Percentiles rank a stretch among this genome's conserved stretches.
These are phyloP conservation scores for Aphanomyces cochlioides DNA, from an alignment of 352 stramenopile genomes.

Conservation along the genomic window DNA sequence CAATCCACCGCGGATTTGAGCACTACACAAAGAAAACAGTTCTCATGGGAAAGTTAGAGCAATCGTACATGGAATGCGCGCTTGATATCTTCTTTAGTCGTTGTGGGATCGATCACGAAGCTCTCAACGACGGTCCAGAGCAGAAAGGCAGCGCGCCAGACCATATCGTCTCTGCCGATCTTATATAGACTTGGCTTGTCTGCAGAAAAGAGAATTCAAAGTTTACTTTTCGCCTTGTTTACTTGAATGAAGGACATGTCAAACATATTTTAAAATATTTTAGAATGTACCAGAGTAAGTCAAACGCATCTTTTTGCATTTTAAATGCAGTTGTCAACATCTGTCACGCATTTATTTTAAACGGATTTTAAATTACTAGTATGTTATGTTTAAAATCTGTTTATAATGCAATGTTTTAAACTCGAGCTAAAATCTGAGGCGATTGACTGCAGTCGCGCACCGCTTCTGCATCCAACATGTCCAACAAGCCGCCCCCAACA, in stretches of 20 bases:
- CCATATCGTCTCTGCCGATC: no score
- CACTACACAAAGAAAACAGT: background rate
- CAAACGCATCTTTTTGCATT: no score
- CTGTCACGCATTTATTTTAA: no score
- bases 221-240: no score
- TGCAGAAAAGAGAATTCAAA: no score
- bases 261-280: no score
- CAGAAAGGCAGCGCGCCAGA: background rate
- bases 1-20: conserved; percentile 48
- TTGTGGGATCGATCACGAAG: conserved; percentile 10
- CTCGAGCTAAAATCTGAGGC: background rate
- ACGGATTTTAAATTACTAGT: background rate
- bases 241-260: no score
- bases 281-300: no score
- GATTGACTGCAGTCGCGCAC: background rate
- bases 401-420: conserved; percentile 20
- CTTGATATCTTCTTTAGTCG: background rate
- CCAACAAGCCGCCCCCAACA: conserved; percentile 47
- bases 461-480: conserved; percentile 5
- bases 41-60: background rate
- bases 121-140: background rate
- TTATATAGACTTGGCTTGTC: no score
- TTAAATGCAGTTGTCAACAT: no score
- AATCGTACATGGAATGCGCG: conserved; percentile 2
- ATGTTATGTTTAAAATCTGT: conserved; percentile 5